Percentiles rank a stretch among this genome's conserved stretches.
These are phyloP conservation scores for Phaffomyces opuntiae DNA, from an alignment of 805 yeast genomes.

Conservation along the genomic window DNA sequence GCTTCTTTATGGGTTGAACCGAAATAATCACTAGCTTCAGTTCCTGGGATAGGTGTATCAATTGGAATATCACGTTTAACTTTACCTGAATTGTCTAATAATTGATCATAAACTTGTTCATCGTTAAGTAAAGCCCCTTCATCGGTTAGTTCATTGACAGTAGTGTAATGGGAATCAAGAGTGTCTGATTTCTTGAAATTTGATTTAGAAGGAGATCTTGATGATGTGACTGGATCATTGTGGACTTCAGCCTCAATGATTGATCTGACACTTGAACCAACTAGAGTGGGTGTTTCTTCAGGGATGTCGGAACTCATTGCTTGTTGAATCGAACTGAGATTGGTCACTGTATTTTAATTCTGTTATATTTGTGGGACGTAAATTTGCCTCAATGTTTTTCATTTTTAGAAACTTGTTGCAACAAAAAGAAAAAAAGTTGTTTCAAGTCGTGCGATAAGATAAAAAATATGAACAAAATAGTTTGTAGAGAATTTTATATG, in stretches of 20 bases:
- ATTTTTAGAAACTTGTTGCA: neutral
- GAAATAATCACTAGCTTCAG: neutral
- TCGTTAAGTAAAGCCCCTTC: constrained; percentile 51
- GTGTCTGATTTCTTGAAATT: constrained; percentile 5
- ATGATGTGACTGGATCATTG: neutral
- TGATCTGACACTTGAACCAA: constrained; percentile 20
- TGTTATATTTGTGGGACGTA: neutral
- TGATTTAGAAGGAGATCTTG: constrained; percentile 13
- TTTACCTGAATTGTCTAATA: constrained; percentile 48
- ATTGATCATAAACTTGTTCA: constrained; percentile 46
- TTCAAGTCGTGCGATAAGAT: neutral
- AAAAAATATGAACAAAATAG: neutral
- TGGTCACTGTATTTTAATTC: neutral
- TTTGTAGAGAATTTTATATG: too few relatives aligned
- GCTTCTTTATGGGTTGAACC: too few relatives aligned
- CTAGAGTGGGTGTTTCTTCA: constrained; percentile 13
- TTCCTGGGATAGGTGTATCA: constrained; percentile 8
- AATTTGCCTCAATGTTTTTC: neutral
- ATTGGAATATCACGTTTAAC: constrained; percentile 27
- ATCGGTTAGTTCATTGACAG: constrained; percentile 29
- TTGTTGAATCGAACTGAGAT: neutral
- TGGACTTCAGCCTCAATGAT: constrained; percentile 12
- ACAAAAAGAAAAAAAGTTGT: neutral
- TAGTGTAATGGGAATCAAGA: constrained; percentile 14
- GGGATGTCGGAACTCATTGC: neutral